phyloP scores from a whole-genome alignment of 1,139 yeast genomes.

The Entelexis sorbosivorans region DNA sequence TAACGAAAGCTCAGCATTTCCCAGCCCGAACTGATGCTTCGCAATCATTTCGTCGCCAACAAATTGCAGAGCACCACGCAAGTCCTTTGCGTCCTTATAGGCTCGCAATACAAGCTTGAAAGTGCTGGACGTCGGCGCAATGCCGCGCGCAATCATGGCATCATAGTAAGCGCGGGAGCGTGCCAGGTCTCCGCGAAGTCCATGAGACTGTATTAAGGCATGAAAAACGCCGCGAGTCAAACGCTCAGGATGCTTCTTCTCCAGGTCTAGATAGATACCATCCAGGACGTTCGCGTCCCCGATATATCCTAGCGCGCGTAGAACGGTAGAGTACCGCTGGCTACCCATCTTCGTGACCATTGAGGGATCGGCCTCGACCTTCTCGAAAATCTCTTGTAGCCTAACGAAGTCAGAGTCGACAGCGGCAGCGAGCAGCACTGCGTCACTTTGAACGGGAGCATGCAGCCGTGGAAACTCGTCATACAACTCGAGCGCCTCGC shows the following conservation, averaged over 20 bases:
- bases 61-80: slow-evolving; percentile 28
- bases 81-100: slow-evolving; percentile 27
- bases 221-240: slow-evolving; percentile 42
- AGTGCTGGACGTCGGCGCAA: slow-evolving; percentile 29
- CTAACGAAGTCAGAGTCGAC: slow-evolving; percentile 46
- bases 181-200: slow-evolving; percentile 38
- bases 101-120: slow-evolving; percentile 27
- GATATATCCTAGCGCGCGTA: slow-evolving; percentile 49
- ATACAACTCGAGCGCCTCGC: slow-evolving; percentile 37
- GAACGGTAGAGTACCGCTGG: slow-evolving; percentile 51
- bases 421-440: slow-evolving; percentile 38
- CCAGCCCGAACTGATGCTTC: slow-evolving; percentile 24
- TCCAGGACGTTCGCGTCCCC: slow-evolving; percentile 49
- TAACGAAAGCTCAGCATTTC: slow-evolving; percentile 25
- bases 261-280: slow-evolving; percentile 39
- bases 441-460: slow-evolving; percentile 23
- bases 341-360: slow-evolving; percentile 28
- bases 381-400: slow-evolving; percentile 53
- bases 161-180: slow-evolving; percentile 39
- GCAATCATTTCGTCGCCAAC: slow-evolving; percentile 26
- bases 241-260: slow-evolving; percentile 35
- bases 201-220: slow-evolving; percentile 39
- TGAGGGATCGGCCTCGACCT: slow-evolving; percentile 27
- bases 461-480: slow-evolving; percentile 30
- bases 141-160: slow-evolving; percentile 31